Percentiles rank a stretch among this genome's conserved stretches.
phyloP scores from a whole-genome alignment of 768 basidiomycete species.

The Tubosaeta brunneosetosa region DNA sequence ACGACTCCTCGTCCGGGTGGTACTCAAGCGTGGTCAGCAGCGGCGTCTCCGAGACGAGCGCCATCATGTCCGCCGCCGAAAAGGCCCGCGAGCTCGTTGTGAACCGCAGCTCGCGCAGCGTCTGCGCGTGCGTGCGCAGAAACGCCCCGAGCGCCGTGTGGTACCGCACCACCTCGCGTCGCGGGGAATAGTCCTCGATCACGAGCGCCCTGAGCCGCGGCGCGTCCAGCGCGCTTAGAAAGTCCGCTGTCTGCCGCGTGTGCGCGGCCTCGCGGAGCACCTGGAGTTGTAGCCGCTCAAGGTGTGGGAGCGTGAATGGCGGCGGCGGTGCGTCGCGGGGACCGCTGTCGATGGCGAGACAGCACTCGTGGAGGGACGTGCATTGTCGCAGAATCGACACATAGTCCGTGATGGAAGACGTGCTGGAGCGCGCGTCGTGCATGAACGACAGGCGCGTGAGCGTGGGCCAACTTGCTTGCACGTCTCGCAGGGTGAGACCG shows the following conservation, averaged over 20 bases:
- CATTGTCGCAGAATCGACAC: constrained; percentile 17
- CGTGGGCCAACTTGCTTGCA: constrained; percentile 14
- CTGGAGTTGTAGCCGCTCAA: constrained; percentile 17
- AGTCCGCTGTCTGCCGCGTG: constrained; percentile 18
- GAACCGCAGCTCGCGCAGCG: constrained; percentile 14
- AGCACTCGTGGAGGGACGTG: constrained; percentile 19
- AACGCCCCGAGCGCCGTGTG: constrained; percentile 13
- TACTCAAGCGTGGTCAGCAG: constrained; percentile 20
- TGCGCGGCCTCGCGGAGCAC: constrained; percentile 12
- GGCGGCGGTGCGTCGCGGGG: constrained; percentile 6
- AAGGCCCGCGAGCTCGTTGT: constrained; percentile 17
- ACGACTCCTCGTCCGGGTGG: constrained; percentile 20
- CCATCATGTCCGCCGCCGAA: constrained; percentile 14
- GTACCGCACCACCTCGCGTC: constrained; percentile 11
- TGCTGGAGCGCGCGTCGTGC: constrained; percentile 19
- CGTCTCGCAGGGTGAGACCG: constrained; percentile 13
- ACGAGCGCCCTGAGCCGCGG: constrained; percentile 14
- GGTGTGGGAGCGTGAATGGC: constrained; percentile 11
- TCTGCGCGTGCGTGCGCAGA: constrained; percentile 6
- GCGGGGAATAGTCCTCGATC: constrained; percentile 18
- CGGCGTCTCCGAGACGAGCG: constrained; percentile 15
- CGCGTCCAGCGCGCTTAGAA: constrained; percentile 11
- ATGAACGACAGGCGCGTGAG: constrained; percentile 23
- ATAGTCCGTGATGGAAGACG: constrained; percentile 19
- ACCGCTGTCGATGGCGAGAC: constrained; percentile 12